Evolutionary conservation across 2,329 filamentous ascomycete genomes (phyloP), one percentile per base, ranked within the genome.

Genomic region (Penicillium sp.): DNA sequence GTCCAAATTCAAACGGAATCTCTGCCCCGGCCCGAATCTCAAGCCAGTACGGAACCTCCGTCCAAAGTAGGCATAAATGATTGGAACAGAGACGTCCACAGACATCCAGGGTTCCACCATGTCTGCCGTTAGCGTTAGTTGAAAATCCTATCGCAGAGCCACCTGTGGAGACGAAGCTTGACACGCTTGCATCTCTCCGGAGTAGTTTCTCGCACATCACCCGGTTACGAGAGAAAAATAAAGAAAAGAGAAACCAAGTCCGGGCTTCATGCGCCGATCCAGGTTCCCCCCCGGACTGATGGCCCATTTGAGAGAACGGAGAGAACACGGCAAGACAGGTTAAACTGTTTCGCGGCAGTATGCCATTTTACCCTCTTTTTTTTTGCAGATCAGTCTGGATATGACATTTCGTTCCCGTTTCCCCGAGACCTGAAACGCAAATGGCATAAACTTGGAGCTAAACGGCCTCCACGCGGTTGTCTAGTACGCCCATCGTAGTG

Each of bases 21-120:
- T 49, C 32, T 50, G 31, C 53, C 43, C 53, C 55, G 61, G 61
- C 49, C 62, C 59, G 59, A 64, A 56, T 61, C 57, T 50, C 49
- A 58, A 54, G 59, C 40, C 32, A 26, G 7, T 8, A 50, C 24
- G 8, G 13, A 37, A 29, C 9, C 47, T 20, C 47, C 47, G 24
- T 38, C 20, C 14, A 4, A 31, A 18, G 22, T 11, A 42, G 34
- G 26, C 34, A 38, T 34, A 40, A 43, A 39, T 49, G 44, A 50
- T 32, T 38, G 50, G 24, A 39, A 32, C 11, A 11, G 20, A 43
- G 37, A 45, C 38, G 49, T 32, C 44, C 32, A 56, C 38, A 56
- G 42, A 24, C 18, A 32, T 47, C 57, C 45, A 42, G 9, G 18
- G 46, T 5, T 50, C 48, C 48, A 49, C 53, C 20, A 37, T 47